Percentiles rank a stretch among this genome's conserved stretches.
These are phyloP conservation scores for Sanghuangporus weigelae DNA, from an alignment of 1,284 basidiomycete species.

Conservation along the genomic window DNA sequence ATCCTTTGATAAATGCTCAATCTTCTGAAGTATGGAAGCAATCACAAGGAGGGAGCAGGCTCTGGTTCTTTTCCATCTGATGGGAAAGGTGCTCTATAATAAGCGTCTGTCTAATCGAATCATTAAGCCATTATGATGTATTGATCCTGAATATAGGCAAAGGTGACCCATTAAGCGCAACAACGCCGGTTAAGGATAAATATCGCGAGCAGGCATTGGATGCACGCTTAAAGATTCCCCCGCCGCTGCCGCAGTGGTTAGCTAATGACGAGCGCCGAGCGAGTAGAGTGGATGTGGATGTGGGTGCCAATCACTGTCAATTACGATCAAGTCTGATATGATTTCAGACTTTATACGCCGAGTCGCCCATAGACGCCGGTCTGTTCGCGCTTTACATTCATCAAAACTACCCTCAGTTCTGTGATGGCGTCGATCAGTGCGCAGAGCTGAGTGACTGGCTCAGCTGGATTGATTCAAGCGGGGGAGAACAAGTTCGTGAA, in stretches of 20 bases:
- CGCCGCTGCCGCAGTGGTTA: constrained; percentile 48
- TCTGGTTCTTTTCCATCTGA: constrained; percentile 84
- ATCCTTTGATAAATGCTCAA: not conserved
- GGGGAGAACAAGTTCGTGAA: constrained; percentile 64
- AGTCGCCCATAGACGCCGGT: constrained; percentile 88
- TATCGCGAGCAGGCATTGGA: constrained; percentile 55
- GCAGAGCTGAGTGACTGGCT: constrained; percentile 70
- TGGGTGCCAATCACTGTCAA: constrained; percentile 31
- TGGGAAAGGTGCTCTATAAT: constrained; percentile 94
- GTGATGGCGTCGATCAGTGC: constrained; percentile 73
- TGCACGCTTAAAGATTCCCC: constrained; percentile 42
- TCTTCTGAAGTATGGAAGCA: constrained; percentile 45
- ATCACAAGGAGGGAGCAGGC: constrained; percentile 82
- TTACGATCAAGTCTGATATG: not conserved
- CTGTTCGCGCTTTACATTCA: constrained; percentile 89
- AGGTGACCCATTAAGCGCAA: constrained; percentile 54
- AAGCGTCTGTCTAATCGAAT: constrained; percentile 62
- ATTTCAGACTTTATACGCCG: constrained; percentile 66
- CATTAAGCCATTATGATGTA: not conserved
- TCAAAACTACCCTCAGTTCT: constrained; percentile 89
- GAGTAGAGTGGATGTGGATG: constrained; percentile 81
- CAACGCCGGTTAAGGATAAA: constrained; percentile 49
- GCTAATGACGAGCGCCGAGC: constrained; percentile 55
- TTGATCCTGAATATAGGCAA: constrained; percentile 46
- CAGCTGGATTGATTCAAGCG: constrained; percentile 76